These are phyloP conservation scores for Cystobasidium sp. DNA, from an alignment of 1,284 basidiomycete genomes.

Conservation along the genomic window DNA sequence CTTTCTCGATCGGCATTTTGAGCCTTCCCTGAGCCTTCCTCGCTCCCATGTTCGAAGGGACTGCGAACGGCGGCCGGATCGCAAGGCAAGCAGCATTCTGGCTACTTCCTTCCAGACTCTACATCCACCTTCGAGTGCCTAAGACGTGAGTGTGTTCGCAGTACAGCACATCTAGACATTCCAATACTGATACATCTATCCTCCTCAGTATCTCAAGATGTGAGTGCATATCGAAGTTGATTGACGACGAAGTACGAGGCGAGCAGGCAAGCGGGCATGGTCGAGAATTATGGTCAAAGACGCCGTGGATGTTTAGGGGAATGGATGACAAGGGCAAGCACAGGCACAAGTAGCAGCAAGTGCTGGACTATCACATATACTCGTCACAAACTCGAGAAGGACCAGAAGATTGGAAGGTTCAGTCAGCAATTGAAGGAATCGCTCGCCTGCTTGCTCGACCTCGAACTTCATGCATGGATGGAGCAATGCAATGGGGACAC, in stretches of 20 bases:
- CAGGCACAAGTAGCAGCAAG: too few relatives aligned
- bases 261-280: slow-evolving; percentile 1
- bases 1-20: neutral
- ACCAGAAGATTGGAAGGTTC: neutral
- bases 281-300: neutral
- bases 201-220: slow-evolving; percentile 30
- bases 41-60: neutral
- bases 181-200: neutral
- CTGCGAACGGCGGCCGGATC: neutral
- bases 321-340: neutral
- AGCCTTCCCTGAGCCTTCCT: neutral
- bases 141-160: slow-evolving; percentile 7
- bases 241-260: neutral
- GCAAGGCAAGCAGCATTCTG: neutral
- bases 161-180: neutral
- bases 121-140: neutral
- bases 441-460: slow-evolving; percentile 1
- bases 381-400: neutral
- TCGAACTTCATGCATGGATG: neutral
- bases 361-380: neutral
- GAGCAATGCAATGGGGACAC: neutral
- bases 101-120: neutral
- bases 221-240: neutral
- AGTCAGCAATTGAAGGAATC: neutral
- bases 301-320: neutral